Base-by-base conservation (phyloP, 2,329 filamentous ascomycete genomes). In the Graphilbum fragrans region DNA sequence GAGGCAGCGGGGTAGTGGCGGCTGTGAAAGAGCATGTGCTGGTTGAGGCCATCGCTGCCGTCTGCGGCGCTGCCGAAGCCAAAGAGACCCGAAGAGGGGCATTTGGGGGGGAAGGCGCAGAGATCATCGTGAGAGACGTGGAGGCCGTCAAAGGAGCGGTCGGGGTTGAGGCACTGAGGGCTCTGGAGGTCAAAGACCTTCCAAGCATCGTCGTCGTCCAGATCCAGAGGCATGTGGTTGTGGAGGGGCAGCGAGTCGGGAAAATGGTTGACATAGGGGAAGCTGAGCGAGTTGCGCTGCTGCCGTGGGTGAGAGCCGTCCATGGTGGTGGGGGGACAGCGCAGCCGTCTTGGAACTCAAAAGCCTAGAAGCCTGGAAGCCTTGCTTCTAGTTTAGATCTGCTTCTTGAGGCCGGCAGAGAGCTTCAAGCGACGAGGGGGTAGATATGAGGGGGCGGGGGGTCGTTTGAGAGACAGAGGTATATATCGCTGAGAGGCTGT, bases 61-160 rank as follows among this genome's bases (percentile, higher is more conserved):
- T 32, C 37, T 35, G 29, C 9, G 35, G 8, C 29, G 12, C 29
- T 16, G 29, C 29, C 29, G 5, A 31, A n/a, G 42, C 38, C 41
- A 4, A 25, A 14, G 16, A 44, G 36, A 19, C 36, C 41, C 11
- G 41, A 32, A 11, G 47, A 45, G 2, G 42, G 40, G 23, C 47
- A 46, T 34, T 45, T 49, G 21, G 48, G 44, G 16, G 44, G 42
- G 11, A 45, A 45, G 38, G 38, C 45, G 22, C 49, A 50, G 20
- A 47, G 44, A 39, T 49, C 49, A 33, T 49, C 47, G 38, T 50
- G 47, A 4, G 49, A 40, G 20, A 38, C 42, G 42, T 41, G 47
- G n/a, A 49, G 40, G 39, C 43, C 37, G 34, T 37, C 39, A 14
- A 41, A 20, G 14, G 29, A 12, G 22, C 39, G 41, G 34, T 47